Evolutionary conservation across 1,284 basidiomycete species (phyloP).

Genomic region (Boletus smithii): DNA sequence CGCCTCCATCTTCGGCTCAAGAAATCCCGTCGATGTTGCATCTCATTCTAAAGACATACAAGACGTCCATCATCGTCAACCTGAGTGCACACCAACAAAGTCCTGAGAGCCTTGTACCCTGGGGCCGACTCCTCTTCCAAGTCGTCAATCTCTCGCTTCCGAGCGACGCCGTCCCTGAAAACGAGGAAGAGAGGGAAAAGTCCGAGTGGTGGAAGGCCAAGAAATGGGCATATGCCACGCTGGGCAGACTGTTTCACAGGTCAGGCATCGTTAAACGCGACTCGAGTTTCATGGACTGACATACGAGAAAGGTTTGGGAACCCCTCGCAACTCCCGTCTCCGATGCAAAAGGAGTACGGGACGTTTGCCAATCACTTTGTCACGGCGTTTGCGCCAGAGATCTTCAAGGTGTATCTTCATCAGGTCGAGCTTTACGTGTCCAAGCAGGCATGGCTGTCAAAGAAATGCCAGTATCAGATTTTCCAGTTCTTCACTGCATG

Average conservation of each 20-base stretch:
- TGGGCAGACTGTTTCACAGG: constrained; percentile 75
- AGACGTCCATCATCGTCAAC: constrained; percentile 69
- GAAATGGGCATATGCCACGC: constrained; percentile 81
- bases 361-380: constrained; percentile 78
- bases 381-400: constrained; percentile 76
- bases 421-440: constrained; percentile 73
- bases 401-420: constrained; percentile 73
- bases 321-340: constrained; percentile 75
- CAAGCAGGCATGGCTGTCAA: constrained; percentile 72
- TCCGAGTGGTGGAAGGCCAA: constrained; percentile 87
- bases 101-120: constrained; percentile 71
- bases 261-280: constrained; percentile 26
- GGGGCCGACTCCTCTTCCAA: constrained; percentile 80
- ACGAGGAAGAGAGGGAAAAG: constrained; percentile 71
- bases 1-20: constrained; percentile 54
- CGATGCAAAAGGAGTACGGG: constrained; percentile 66
- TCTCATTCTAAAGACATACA: constrained; percentile 80
- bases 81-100: constrained; percentile 73
- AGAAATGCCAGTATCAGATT: constrained; percentile 77
- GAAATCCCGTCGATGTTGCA: constrained; percentile 78
- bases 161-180: constrained; percentile 59
- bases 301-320: constrained; percentile 62
- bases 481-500: constrained; percentile 84
- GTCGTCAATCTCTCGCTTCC: constrained; percentile 71
- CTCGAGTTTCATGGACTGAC: constrained; percentile 7